Base-by-base conservation (phyloP, 2,329 filamentous ascomycete genomes). In the Cladosporium sp. region DNA sequence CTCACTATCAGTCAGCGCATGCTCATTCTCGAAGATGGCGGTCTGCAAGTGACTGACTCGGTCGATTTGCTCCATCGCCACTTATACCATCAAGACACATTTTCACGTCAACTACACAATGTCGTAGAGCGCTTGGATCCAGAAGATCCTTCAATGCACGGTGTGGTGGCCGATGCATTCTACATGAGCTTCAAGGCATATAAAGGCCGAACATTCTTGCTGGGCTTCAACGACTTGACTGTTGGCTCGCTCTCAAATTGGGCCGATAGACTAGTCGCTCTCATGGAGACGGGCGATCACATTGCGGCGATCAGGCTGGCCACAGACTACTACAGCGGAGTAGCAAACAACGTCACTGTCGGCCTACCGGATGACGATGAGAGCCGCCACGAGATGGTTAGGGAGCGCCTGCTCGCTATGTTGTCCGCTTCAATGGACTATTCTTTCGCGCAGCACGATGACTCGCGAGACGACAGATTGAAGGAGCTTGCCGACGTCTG, bases 251-350 rank as follows among this genome's bases (percentile, higher is more conserved):
- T 99, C 38, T 98, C 95, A 0, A 99, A 99, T 72, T 99, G 95
- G 95, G 94, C 95, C 2, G 95, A 99, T 78, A 86, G 95, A 49
- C 82, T 99, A 21, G 88, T 97, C 70, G 93, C 94, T 0, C 84
- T 98, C 71, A 97, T 99, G 92, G 93, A 98, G 76, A 88, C 93
- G 65, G 95, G 95, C n/a, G 93, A 98, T 78, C 97, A 96, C 74
- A 91, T 99, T 69, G 91, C 88, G 14, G 93, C 95, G 1, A 97
- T 99, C 67, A 87, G 90, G 70, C 84, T 99, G 66, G 96, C 94
- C 11, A 96, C 93, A 0, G 91, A 90, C 0, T 99, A 98, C 78
- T 98, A 96, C 76, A 90, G 88, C 8, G 95, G 95, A 28, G 89
- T 93, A 74, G 88, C 92, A n/a, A 92, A 97, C 77, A 97, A 95